Evolutionary conservation across 2,329 filamentous ascomycete species (phyloP).

Genomic region (Nigrospora osmanthi): DNA sequence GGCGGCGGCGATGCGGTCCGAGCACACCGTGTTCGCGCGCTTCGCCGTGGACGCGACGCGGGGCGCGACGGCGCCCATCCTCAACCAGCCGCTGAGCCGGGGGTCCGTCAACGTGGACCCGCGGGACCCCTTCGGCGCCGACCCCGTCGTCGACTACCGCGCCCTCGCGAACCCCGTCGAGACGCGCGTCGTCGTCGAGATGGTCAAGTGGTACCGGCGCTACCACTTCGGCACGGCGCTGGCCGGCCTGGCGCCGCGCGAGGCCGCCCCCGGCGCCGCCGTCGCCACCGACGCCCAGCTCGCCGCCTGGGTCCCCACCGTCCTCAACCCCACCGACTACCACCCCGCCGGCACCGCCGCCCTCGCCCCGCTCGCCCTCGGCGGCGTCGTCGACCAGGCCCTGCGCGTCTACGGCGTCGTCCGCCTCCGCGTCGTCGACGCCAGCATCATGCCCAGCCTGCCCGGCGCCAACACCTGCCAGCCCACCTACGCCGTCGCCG

Average conservation of each 20-base stretch:
- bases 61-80: conserved; percentile 6
- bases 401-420: conserved; percentile 34
- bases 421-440: conserved; percentile 33
- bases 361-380: conserved; percentile 29
- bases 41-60: not conserved
- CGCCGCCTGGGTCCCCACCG: conserved; percentile 3
- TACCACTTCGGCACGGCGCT: conserved; percentile 27
- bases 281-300: conserved; percentile 25
- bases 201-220: conserved; percentile 25
- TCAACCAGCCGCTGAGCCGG: conserved; percentile 26
- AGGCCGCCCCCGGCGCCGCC: conserved; percentile 21
- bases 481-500: conserved; percentile 37
- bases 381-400: conserved; percentile 29
- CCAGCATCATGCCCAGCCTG: conserved; percentile 33
- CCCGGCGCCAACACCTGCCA: conserved; percentile 35
- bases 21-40: not conserved
- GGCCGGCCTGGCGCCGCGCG: conserved; percentile 22
- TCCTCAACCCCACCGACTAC: conserved; percentile 11
- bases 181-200: conserved; percentile 26
- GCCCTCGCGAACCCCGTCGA: conserved; percentile 30
- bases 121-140: conserved; percentile 23
- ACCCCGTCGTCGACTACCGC: conserved; percentile 30
- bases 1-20: not conserved
- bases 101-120: conserved; percentile 30
- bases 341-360: conserved; percentile 29